Base-by-base conservation (phyloP, 2,329 filamentous ascomycete species). In the Stemphylium lycopersici region DNA sequence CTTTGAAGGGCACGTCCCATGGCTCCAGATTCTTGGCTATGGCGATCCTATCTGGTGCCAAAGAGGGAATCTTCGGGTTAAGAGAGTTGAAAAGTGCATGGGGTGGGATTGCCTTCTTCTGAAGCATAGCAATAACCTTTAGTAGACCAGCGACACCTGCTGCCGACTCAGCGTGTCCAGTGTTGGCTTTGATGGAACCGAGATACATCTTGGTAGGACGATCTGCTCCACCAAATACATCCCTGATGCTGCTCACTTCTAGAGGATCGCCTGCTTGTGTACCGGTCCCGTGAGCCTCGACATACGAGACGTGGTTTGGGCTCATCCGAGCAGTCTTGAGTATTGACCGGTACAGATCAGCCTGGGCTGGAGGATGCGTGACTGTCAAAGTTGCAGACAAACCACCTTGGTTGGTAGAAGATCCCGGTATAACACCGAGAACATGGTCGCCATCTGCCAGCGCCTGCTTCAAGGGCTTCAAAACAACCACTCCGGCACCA, bases 151-250 rank as follows among this genome's bases (percentile, higher is more conserved):
- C 56, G 1, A 69, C 55, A 18, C 74, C 73, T 6, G 73, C 59
- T 40, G 66, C 69, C 3, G 66, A 60, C 54, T 77, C 75, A 15
- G 55, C 55, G 45, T 76, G 73, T 11, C 73, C 73, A n/a, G 73
- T 61, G 44, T 70, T 70, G 3, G 61, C 57, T 49, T 76, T 76
- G 32, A 69, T 58, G 0, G 71, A 58, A 8, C 65, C 67, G 2
- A 75, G 16, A 40, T 61, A 45, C 2, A 75, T 55, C 40, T 31
- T 42, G 40, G 29, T 42, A 12, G 15, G 40, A n/a, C 50, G 41
- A 37, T 42, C 43, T 10, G 38, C 33, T 13, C n/a, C 29, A 24
- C 29, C 61, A 40, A 59, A 60, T 10, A 48, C 51, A 10, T 48
- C 18, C 11, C 39, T 32, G 7, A 73, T 61, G 6, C 60, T 60